Evolutionary conservation across 306 rosid genomes (phyloP).

Genomic region (Sesbania bispinosa): DNA sequence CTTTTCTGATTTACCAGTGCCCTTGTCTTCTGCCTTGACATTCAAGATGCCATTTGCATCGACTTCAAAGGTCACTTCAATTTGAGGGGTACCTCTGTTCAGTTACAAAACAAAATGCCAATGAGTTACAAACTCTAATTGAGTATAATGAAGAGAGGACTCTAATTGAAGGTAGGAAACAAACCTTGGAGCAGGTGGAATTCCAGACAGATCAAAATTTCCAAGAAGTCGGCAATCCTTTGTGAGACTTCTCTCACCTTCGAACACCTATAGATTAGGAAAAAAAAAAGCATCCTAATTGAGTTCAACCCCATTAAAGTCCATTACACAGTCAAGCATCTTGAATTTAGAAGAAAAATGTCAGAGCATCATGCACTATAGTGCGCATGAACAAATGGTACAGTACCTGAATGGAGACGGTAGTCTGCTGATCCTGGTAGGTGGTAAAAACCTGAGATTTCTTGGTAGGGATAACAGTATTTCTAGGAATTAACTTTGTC

Average conservation of each 20-base stretch:
- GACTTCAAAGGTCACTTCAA: constrained; percentile 97
- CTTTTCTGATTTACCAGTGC: constrained; percentile 97
- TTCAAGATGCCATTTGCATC: constrained; percentile 96
- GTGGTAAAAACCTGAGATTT: constrained; percentile 99
- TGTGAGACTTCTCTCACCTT: constrained; percentile 99
- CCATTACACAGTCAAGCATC: background rate
- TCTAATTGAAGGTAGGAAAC: background rate
- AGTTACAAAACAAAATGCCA: background rate
- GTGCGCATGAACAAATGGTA: background rate
- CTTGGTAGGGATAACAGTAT: constrained; percentile 97
- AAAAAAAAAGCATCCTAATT: background rate
- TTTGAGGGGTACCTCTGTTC: constrained; percentile 97
- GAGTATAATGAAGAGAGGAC: background rate
- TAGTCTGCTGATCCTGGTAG: constrained; percentile 99
- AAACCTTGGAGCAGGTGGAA: constrained; percentile 99
- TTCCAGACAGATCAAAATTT: constrained; percentile 81
- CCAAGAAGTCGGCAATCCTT: constrained; percentile 96
- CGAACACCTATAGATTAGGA: constrained; percentile 61
- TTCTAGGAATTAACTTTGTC: constrained; percentile 99
- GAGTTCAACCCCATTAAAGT: background rate
- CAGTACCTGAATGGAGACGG: constrained; percentile 93
- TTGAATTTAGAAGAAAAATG: background rate
- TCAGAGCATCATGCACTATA: background rate
- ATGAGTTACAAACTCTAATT: background rate
- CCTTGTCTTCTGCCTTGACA: constrained; percentile 97